Base-by-base conservation (phyloP, 2,329 filamentous ascomycete species). In the Cercospora nicotianae region DNA sequence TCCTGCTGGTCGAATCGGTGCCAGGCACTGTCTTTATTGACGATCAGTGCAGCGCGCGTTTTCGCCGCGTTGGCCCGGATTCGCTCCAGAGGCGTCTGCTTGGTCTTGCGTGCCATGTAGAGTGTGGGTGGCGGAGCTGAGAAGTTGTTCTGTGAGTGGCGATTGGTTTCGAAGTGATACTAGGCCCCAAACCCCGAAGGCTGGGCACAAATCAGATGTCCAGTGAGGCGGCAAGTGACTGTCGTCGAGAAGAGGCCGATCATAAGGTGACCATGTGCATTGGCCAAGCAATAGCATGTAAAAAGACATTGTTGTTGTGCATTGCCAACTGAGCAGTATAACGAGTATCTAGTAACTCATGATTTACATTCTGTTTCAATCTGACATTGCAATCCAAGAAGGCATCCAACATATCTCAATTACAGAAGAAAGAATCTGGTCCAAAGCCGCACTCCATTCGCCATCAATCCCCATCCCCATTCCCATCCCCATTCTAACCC, bases 51-150 rank as follows among this genome's bases (percentile, higher is more conserved):
- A 45, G 57, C 62, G 10, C 53, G 39, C 23, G 28, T 18, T 31
- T 59, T 67, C 8, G 55, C 57, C 28, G 51, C 30, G 7, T n/a
- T 60, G 12, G 55, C 65, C 6, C 60, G 51, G 26, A 67, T 67
- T 39, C 53, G 55, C 13, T 63, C 65, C 6, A 67, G 55, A 55
- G 60, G 28, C 18, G 65, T 64, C n/a, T 45, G 45, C 39, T 67
- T 64, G 28, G 42, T 64, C 7, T 63, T 58, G 13, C 39, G 26
- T 12, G 45, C 55, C 36, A 60, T 64, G 60, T n/a, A 26, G 61
- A 7, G 30, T 31, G 30, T 36, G 33, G 33, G 12, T 13, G 33
- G 33, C 33, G 33, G 33, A 36, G 33, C 12, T 36, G 33, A 5
- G 33, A 5, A 13, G 33, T 36, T 36, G 33, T 36, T 36, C 33